phyloP scores from a whole-genome alignment of 139 green algal species.

The Haematococcus sp. region DNA sequence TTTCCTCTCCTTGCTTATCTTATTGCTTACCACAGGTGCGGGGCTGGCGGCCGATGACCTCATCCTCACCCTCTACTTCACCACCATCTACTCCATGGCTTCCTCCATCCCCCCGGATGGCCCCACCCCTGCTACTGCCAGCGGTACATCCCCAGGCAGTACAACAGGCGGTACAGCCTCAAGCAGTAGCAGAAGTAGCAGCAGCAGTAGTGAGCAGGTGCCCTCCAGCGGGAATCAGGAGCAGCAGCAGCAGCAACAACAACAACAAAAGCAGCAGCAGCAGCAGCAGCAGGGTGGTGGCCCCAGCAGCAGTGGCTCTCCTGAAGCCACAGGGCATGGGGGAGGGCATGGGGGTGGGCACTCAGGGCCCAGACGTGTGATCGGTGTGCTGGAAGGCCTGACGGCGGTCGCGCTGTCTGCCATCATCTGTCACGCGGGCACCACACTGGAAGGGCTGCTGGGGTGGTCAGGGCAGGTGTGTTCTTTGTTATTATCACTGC shows the following conservation, averaged over 20 bases:
- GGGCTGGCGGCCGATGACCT: conserved; percentile 93
- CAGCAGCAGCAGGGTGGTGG: no score
- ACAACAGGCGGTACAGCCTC: background rate
- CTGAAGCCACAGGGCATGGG: background rate
- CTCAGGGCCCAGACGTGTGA: background rate
- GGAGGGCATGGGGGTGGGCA: no score
- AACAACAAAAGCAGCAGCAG: background rate
- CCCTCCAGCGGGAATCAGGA: background rate
- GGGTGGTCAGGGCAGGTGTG: background rate
- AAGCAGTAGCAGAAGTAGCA: no score
- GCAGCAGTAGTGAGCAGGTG: background rate
- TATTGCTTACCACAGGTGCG: conserved; percentile 41
- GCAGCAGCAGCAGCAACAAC: background rate
- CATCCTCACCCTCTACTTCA: conserved; percentile 85
- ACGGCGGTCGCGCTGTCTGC: conserved; percentile 44
- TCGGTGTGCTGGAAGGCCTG: conserved; percentile 44
- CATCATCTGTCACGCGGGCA: conserved; percentile 52
- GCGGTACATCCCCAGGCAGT: conserved; percentile 10
- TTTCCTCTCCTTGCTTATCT: background rate
- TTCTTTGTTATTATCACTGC: no score
- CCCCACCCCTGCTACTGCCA: background rate
- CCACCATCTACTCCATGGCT: conserved; percentile 70
- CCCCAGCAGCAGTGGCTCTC: no score
- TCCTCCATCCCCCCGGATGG: conserved; percentile 52
- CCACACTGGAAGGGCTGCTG: conserved; percentile 9